Evolutionary conservation across 345 rosid species (phyloP), one percentile per base, ranked within the genome.

Genomic region (Viola odorata): DNA sequence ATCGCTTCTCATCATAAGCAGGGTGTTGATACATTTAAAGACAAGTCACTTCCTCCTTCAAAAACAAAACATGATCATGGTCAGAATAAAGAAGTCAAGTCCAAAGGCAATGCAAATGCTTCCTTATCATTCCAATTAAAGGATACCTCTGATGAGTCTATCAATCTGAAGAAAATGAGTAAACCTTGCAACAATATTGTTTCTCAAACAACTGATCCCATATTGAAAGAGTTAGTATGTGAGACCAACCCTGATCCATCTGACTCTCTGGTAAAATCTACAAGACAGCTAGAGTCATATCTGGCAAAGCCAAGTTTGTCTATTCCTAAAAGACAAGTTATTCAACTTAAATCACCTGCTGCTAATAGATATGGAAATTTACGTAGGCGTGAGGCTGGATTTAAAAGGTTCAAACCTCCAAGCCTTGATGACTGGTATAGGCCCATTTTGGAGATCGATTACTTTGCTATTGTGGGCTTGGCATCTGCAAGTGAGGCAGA

Each of bases 401-500:
- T 71, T 62, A 90, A 78, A 82, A 83, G 99, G 79, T 90, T 92
- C 71, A 84, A 81, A 70, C 87, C 91, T 62, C 96, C 85, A 14
- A 84, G 76, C 69, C 96, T 92, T 61, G 99, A 92, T 77, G 97
- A 78, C 49, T 92, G 99, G 99, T 94, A 83, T 81, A 87, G 82
- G 67, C 86, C 85, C 67, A 86, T 94, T 75, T 62, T 94, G 70
- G 90, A 85, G 69, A 77, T 94, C 62, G 83, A 94, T 84, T 94
- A 83, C 77, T 87, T 85, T 78, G 86, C 84, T 41, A 66, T 66
- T 4, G 95, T 90, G 66, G 90, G 96, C 56, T 73, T 76, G 57
- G 58, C 86, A 53, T 75, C 89, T 71, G 56, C 70, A 39, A 64
- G 65, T 53, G 74, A 72, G 72, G n/a, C n/a, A n/a, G 80, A 75